phyloP scores from a whole-genome alignment of 306 rosid genomes.

The Cucurbita moschata region DNA sequence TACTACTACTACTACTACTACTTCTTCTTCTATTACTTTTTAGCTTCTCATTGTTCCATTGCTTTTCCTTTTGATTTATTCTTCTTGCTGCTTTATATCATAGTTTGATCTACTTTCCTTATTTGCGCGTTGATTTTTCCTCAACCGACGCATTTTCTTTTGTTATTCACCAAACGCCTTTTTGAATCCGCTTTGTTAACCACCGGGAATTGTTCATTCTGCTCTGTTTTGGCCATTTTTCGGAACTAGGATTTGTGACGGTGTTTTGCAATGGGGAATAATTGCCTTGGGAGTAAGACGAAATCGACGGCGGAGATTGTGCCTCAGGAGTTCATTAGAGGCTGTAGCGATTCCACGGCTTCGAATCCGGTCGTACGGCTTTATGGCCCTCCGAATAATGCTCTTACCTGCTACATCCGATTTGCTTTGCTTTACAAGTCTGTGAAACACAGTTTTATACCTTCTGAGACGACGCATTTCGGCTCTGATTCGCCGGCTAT shows the following conservation, averaged over 20 bases:
- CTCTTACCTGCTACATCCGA: slow-evolving; percentile 50
- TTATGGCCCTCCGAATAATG: slow-evolving; percentile 44
- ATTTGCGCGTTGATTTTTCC: background rate
- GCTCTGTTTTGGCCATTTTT: background rate
- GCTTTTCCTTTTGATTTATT: background rate
- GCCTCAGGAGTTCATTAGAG: slow-evolving; percentile 39
- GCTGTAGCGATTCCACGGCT: background rate
- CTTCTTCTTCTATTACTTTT: background rate
- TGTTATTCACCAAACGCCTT: background rate
- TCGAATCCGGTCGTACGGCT: slow-evolving; percentile 33
- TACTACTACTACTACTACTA: background rate
- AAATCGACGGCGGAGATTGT: slow-evolving; percentile 66
- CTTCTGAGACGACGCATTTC: slow-evolving; percentile 16
- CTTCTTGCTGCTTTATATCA: background rate
- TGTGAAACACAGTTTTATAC: slow-evolving; percentile 28
- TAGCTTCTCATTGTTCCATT: too few species aligned
- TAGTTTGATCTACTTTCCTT: background rate
- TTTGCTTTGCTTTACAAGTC: slow-evolving; percentile 53
- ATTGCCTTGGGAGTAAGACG: slow-evolving; percentile 32
- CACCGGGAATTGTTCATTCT: background rate
- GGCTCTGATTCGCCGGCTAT: slow-evolving; percentile 28
- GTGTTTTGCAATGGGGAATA: slow-evolving; percentile 44
- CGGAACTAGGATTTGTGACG: background rate
- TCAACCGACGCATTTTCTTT: background rate
- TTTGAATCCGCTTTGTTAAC: background rate